Base-by-base conservation (phyloP, 768 basidiomycete genomes). In the Sporobolomyces phaffii region DNA sequence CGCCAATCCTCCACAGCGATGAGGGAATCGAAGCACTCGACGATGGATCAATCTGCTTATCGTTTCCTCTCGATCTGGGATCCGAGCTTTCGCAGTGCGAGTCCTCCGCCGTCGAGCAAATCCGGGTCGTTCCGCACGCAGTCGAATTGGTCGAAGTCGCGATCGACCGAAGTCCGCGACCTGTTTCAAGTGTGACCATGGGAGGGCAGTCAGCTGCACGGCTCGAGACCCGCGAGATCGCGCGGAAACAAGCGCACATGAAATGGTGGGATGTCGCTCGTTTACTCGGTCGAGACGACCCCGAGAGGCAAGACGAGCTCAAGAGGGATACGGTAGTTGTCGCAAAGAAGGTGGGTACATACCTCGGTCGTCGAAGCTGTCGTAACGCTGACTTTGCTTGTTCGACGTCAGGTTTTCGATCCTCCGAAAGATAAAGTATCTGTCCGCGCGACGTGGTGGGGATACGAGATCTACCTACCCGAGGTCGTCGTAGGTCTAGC, bases 251-350 rank as follows among this genome's bases (percentile, higher is more conserved):
- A 6, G 34, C n/a, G n/a, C 18, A 51, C 8, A 33, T 4, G 26
- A 57, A 57, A 38, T 60, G 64, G 64, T 65, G 64, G 64, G n/a
- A 50, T 14, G 17, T 65, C 17, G 33, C n/a, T n/a, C n/a, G n/a
- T n/a, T n/a, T n/a, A 44, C 0, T 65, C 57, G 64, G 6, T n/a
- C 28, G 49, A 41, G 20, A 10, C n/a, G 45, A 26, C 20, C n/a
- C 28, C 18, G 33, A 49, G 24, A 28, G 59, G 31, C 4, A 34
- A 43, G n/a, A 52, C 22, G 49, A 59, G n/a, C 43, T 6, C 11
- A 11, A 33, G n/a, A 36, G 34, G 24, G 28, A 38, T 17, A 38
- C 38, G 15, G 41, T 58, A 17, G 33, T 36, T 2, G 2, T 65
- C 5, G 57, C 31, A 28, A 65, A 45, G 64, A 65, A 65, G 64